Conservation (phyloP, 345 rosid genomes). For the Citrus unshiu region DNA sequence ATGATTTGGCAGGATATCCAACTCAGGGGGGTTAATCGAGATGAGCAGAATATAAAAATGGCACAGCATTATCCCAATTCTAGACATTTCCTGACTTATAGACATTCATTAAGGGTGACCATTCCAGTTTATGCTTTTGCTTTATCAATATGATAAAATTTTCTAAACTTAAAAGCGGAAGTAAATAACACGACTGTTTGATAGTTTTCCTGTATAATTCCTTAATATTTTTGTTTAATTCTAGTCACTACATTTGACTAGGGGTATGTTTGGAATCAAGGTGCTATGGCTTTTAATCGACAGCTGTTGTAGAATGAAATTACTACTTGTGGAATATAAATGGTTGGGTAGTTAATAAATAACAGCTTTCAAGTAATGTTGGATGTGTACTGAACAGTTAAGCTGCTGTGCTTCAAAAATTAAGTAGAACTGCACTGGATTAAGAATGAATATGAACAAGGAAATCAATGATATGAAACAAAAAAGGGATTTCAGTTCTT, state of each 20-base stretch:
- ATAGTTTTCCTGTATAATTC: neutral
- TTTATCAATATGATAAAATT: neutral
- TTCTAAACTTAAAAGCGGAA: neutral
- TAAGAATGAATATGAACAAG: neutral
- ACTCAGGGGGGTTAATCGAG: slow-evolving; percentile 95
- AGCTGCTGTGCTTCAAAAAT: neutral
- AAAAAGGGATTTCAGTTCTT: neutral
- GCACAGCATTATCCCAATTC: slow-evolving; percentile 74
- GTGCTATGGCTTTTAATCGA: no score
- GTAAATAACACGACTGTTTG: neutral
- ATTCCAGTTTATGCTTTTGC: neutral
- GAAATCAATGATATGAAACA: neutral
- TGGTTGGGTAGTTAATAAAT: neutral
- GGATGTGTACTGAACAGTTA: neutral
- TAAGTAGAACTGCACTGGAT: neutral
- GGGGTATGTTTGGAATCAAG: neutral
- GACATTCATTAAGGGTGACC: slow-evolving; percentile 86
- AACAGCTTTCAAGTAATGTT: no score
- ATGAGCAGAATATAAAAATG: slow-evolving; percentile 89
- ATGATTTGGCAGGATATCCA: slow-evolving; percentile 75
- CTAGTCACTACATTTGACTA: neutral
- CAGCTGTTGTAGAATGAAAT: no score
- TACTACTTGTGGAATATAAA: no score
- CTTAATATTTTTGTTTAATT: neutral
- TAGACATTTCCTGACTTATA: slow-evolving; percentile 77